These are phyloP conservation scores for Isatis lusitanica DNA, from an alignment of 441 rosid species.

Conservation along the genomic window DNA sequence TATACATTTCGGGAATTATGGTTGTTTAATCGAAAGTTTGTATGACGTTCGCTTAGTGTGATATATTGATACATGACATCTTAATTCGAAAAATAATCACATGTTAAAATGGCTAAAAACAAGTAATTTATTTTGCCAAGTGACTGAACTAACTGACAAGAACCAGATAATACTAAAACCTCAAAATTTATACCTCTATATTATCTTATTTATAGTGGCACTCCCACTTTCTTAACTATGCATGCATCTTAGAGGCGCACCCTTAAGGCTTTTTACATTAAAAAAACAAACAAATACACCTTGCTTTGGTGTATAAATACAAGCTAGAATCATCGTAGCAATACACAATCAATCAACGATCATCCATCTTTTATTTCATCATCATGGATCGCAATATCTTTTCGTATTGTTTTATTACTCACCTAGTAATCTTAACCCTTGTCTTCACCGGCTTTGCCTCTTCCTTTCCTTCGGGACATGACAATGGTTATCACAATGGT, in stretches of 20 bases:
- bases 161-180: constrained; percentile 18
- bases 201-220: constrained; percentile 34
- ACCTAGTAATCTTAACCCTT: constrained; percentile 21
- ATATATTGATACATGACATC: background rate
- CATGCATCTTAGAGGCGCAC: constrained; percentile 37
- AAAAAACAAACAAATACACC: background rate
- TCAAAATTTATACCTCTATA: constrained; percentile 9
- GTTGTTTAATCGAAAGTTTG: background rate
- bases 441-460: constrained; percentile 28
- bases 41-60: background rate
- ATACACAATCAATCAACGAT: constrained; percentile 25
- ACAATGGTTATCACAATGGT: constrained; percentile 25
- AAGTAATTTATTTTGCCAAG: constrained; percentile 4
- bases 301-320: constrained; percentile 31
- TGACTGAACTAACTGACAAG: constrained; percentile 29
- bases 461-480: constrained; percentile 30
- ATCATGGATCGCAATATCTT: constrained; percentile 45
- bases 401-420: constrained; percentile 20
- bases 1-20: background rate
- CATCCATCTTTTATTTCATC: constrained; percentile 16
- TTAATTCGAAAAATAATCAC: constrained; percentile 6
- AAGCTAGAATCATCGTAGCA: constrained; percentile 11
- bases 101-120: constrained; percentile 17
- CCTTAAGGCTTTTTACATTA: background rate
- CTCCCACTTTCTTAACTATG: constrained; percentile 32